A percentile compares a stretch with the other conserved stretches of the same genome.
Evolutionary conservation across 768 basidiomycete species (phyloP).

Genomic region (Candolleomyces efflorescens): DNA sequence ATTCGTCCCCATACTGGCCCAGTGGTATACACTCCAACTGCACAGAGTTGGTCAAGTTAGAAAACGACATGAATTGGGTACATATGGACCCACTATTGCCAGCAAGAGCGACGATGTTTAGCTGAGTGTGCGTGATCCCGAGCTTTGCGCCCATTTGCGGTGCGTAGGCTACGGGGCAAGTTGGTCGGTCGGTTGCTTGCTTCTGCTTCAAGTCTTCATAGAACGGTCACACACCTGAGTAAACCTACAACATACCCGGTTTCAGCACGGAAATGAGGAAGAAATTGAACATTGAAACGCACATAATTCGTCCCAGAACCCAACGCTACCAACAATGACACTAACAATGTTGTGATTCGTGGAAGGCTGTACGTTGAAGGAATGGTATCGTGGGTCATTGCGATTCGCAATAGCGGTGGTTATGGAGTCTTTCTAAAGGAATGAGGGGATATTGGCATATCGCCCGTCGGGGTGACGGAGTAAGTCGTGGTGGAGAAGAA

Average conservation of each 20-base stretch:
- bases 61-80: not conserved
- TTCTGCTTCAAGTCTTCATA: not conserved
- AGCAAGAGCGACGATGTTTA: conserved; percentile 78
- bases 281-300: conserved; percentile 22
- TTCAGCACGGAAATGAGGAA: conserved; percentile 5
- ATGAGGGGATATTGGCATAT: not conserved
- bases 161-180: conserved; percentile 57
- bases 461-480: not conserved
- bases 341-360: conserved; percentile 45
- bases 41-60: not conserved
- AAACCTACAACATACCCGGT: conserved; percentile 24
- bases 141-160: conserved; percentile 83
- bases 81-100: conserved; percentile 56
- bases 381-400: not conserved
- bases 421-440: not conserved
- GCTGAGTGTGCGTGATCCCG: conserved; percentile 70
- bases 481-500: too few species aligned
- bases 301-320: conserved; percentile 77
- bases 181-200: not conserved
- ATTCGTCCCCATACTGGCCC: conserved; percentile 80
- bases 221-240: conserved; percentile 31
- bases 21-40: conserved; percentile 73
- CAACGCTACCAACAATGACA: conserved; percentile 56
- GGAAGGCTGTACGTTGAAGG: conserved; percentile 23
- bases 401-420: not conserved